Base-by-base conservation (phyloP, 805 yeast species). In the Clavispora asparagi region DNA sequence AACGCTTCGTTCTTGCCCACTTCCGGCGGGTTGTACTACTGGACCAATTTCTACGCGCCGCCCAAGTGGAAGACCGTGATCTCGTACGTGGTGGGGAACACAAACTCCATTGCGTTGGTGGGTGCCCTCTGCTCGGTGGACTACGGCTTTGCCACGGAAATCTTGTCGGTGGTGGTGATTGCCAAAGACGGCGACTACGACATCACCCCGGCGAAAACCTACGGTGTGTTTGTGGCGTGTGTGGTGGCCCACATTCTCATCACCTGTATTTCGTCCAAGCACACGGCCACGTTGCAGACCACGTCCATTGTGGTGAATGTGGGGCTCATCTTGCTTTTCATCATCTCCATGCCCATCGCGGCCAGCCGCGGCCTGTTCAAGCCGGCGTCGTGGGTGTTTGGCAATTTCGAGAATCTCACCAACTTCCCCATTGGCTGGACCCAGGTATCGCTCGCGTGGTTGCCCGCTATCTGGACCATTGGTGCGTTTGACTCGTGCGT, bases 391-490 rank as follows among this genome's bases (percentile, higher is more conserved):
- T 81, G 69, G 57, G 82, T 83, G 27, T 83, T 82, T 61, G 81
- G 81, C 28, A 61, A 73, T 37, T 71, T 73, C 44, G 66, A 73
- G 26, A 81, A 81, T 57, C 62, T 61, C 42, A 68, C 81, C 31
- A 74, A 71, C 31, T 83, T 86, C 82, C 73, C 81, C 9, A 64
- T 61, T 31, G 87, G 87, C 28, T 81, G 83, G 79, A 74, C 79
- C 40, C 52, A 62, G 47, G 43, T 76, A 76, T 46, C 55, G 11
- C 55, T 53, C 36, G 70, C 76, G 12, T 78, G 81, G 74, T 74
- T 81, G 79, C 82, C 88, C 0, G 81, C 83, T 1, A 76, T 83
- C 48, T 85, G 91, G 90, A 82, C 87, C 16, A 83, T 84, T 59
- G 85, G 86, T 25, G 81, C 85, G 0, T 83, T 82, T 60, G 90